Evolutionary conservation across 768 basidiomycete genomes (phyloP), one percentile per base, ranked within the genome.

Genomic region (Gelatoporia subvermispora): DNA sequence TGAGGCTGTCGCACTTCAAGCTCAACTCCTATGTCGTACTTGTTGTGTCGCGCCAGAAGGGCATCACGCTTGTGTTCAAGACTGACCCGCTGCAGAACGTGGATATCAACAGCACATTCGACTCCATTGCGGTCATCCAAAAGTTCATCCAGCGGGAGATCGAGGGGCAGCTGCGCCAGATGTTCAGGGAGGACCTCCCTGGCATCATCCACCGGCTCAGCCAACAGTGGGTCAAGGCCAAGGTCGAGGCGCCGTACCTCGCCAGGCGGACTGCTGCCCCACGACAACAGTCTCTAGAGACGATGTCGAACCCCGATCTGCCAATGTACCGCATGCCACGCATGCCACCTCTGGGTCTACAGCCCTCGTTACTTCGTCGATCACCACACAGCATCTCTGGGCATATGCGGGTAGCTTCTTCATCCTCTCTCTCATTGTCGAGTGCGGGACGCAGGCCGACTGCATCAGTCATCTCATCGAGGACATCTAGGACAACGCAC

Each of bases 31-130:
- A 97, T 61, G 89, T 99, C 59, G 94, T 98, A 55, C 83, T 99
- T 49, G 94, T 98, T 59, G 91, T 99, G 49, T 97, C 94, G 21
- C 89, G 91, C 57, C 91, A 93, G 64, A 97, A 97, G 62, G 96
- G 96, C 37, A 97, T 98, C 63, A 98, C 96, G 0, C 82, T 99
- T 45, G 96, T 98, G 21, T 99, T 99, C 82, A 98, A 98, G 72
- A 98, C 96, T 31, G 96, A 99, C 68, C 96, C 96, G 2, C 78
- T 99, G 35, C 93, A 99, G 69, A 90, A 92, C 56, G 93, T 99
- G 45, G 91, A 98, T 62, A 98, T 99, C 64, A 93, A 88, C 68
- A 89, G 87, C 65, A 97, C 94, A 2, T 99, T 99, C 60, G 96
- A 99, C 68, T 93, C 91, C 3, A 95, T 99, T 54, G 92, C 90